Evolutionary conservation across 441 rosid genomes (phyloP).

Genomic region (Gossypium laxum): DNA sequence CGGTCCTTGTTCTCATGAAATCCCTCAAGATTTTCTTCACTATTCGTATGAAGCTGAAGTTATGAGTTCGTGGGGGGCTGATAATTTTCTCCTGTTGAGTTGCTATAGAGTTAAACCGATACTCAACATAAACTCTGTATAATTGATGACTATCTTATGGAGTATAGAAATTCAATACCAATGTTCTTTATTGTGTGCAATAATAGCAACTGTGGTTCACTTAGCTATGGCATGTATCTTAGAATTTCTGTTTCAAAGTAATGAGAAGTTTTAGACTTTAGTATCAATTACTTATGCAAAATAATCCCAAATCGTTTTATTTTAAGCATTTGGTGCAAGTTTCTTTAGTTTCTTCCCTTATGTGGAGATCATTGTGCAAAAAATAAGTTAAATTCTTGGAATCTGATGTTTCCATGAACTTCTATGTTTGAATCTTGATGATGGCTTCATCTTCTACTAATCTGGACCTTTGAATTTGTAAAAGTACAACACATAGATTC

Average conservation of each 20-base stretch:
- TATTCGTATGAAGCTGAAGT: not conserved
- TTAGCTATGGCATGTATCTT: not conserved
- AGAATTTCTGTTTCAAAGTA: not conserved
- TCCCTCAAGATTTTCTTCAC: not conserved
- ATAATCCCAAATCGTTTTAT: not conserved
- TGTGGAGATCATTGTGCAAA: not conserved
- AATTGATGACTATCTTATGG: not conserved
- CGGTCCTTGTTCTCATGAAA: constrained; percentile 64
- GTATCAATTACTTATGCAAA: not conserved
- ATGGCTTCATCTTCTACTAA: not conserved
- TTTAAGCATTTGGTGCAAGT: not conserved
- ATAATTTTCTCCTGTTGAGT: not conserved
- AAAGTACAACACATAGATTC: not conserved
- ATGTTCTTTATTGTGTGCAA: not conserved
- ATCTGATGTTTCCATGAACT: not conserved
- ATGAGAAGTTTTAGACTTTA: not conserved
- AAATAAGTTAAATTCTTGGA: not conserved
- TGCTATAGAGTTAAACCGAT: not conserved
- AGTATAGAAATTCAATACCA: not conserved
- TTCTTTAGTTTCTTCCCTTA: not conserved
- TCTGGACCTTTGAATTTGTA: not conserved
- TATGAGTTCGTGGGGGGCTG: not conserved
- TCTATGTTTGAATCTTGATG: not conserved
- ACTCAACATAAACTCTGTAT: not conserved
- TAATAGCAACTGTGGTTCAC: not conserved